Evolutionary conservation across 2,329 filamentous ascomycete genomes (phyloP), one percentile per base, ranked within the genome.

Genomic region (Fusarium ambrosium): DNA sequence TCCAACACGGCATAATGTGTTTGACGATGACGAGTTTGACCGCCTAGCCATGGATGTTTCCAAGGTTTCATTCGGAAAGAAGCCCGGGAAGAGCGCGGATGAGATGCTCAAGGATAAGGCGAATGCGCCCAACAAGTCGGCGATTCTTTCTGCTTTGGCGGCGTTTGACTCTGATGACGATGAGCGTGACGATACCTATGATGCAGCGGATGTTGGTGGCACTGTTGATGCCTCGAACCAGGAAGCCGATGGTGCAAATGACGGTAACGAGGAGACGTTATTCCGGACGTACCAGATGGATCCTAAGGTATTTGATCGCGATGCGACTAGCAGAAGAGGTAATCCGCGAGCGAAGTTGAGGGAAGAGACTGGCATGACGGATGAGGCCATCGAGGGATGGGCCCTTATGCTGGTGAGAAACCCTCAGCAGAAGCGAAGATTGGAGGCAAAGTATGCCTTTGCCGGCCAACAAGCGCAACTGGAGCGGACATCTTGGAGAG

Each of bases 171-270:
- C 92, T 0, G 96, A 98, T 78, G 97, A 98, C 76, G 97, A 99
- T 81, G 97, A 99, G 84, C 91, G 95, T 39, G 97, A 99, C 82
- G 97, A 99, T 81, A 98, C 96, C 0, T 99, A 99, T 80, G 97
- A 99, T 78, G 91, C 92, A 2, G 94, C 92, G 60, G 97, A 98
- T 79, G 95, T 98, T 3, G 97, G 97, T 39, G 95, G 96, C 24
- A 94, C 94, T 0, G 92, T 98, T 4, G 95, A 98, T 20, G 86
- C 89, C 7, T 87, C 90, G n/a, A 87, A 89, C 39, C 89, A 90
- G 62, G 87, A 89, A 68, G 84, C 84, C 1, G 86, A 88, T 66
- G 86, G 83, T 16, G 78, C 76, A 7, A 84, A 82, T 41, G 88
- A 90, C 36, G 85, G 84, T 63, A 89, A 90, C 72, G 95, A 98